Percentiles rank a stretch among this genome's conserved stretches.
Conservation (phyloP, 1,284 basidiomycete genomes). For the Ceratobasidium sp. region DNA sequence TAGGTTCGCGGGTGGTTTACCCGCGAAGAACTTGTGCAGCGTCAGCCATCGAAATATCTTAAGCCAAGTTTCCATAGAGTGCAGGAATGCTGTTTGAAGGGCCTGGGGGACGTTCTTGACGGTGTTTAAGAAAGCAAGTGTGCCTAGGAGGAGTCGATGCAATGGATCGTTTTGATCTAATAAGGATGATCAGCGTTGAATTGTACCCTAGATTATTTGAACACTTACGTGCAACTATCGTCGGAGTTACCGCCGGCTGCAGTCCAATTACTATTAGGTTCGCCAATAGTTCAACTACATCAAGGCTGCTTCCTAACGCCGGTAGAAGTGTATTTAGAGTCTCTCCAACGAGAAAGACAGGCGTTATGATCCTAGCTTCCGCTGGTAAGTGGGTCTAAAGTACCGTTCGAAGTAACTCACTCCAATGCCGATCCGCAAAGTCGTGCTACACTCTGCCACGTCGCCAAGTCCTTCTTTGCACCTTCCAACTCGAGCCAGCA, state of each 20-base stretch:
- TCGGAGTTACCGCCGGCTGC: neutral
- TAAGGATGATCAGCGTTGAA: neutral
- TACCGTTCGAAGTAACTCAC: neutral
- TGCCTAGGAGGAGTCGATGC: neutral
- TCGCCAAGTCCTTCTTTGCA: neutral
- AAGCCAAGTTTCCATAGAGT: neutral
- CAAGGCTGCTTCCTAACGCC: neutral
- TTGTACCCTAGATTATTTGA: neutral
- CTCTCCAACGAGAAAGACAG: neutral
- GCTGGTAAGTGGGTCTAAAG: neutral
- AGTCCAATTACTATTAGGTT: neutral
- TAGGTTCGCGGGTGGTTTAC: neutral
- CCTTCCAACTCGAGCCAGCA: neutral
- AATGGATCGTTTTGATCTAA: neutral
- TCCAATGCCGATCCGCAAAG: neutral
- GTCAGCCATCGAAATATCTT: neutral
- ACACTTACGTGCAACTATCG: too few species aligned
- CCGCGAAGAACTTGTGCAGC: neutral
- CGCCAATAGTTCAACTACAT: neutral
- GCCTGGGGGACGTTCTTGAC: neutral
- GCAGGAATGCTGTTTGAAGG: neutral
- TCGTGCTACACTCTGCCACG: neutral
- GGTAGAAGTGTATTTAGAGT: neutral
- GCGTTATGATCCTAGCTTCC: neutral
- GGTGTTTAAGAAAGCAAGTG: neutral